Evolutionary conservation across 208 protist genomes (phyloP).

Genomic region (Lotmaria passim): DNA sequence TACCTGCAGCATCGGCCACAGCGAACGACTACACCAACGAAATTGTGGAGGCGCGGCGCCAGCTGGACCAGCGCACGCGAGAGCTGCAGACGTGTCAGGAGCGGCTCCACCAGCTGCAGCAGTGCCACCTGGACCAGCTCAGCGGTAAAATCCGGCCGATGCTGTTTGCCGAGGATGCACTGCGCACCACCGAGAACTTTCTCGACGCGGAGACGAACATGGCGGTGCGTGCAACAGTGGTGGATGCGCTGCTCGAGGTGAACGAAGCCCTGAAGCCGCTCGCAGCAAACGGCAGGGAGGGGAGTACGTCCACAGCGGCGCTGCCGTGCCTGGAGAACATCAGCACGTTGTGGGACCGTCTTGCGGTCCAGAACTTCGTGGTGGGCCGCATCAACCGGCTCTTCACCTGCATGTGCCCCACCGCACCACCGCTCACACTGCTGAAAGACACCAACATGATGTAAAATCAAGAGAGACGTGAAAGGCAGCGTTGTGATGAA

Average conservation of each 20-base stretch:
- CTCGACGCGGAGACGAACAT: constrained; percentile 69
- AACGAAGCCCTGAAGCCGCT: constrained; percentile 32
- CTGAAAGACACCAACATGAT: constrained; percentile 40
- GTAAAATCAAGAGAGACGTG: constrained; percentile 4
- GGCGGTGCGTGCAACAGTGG: constrained; percentile 58
- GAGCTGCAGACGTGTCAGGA: constrained; percentile 52
- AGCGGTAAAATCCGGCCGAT: constrained; percentile 52
- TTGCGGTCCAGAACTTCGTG: constrained; percentile 68
- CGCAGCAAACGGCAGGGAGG: constrained; percentile 5
- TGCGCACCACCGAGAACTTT: constrained; percentile 52
- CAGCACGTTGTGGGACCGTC: constrained; percentile 43
- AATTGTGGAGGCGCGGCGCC: constrained; percentile 41
- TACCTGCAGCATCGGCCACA: neutral
- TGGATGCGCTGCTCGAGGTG: constrained; percentile 60
- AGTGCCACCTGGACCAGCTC: constrained; percentile 67
- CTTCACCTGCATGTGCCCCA: constrained; percentile 62
- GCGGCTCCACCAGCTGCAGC: constrained; percentile 45
- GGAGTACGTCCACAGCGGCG: neutral
- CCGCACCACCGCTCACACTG: constrained; percentile 46
- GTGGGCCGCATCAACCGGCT: constrained; percentile 60
- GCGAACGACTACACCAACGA: constrained; percentile 34
- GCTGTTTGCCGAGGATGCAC: constrained; percentile 33
- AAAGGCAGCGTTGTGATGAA: constrained; percentile 12
- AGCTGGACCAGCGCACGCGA: constrained; percentile 47
- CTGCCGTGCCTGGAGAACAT: constrained; percentile 42